These are phyloP conservation scores for Leucocoprinus birnbaumii DNA, from an alignment of 768 basidiomycete species.

Conservation along the genomic window DNA sequence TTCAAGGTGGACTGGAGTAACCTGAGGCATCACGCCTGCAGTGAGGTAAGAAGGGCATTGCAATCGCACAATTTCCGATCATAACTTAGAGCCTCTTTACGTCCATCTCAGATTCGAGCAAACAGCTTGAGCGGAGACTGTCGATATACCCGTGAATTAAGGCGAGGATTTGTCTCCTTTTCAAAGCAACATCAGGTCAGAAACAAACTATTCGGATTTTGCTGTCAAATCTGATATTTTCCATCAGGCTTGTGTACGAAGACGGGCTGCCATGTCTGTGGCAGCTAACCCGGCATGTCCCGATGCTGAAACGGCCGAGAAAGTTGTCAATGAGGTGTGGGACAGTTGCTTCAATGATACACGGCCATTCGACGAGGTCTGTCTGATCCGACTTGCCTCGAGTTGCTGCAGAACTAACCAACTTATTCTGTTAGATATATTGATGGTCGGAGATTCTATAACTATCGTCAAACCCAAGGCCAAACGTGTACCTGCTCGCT, in stretches of 20 bases:
- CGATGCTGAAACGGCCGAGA: constrained; percentile 72
- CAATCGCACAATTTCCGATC: not conserved
- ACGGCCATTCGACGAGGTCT: constrained; percentile 94
- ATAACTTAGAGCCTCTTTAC: not conserved
- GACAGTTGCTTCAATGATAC: constrained; percentile 96
- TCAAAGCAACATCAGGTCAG: constrained; percentile 92
- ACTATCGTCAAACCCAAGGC: not conserved
- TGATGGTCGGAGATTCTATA: not conserved
- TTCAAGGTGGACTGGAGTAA: constrained; percentile 94
- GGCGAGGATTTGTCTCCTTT: constrained; percentile 73
- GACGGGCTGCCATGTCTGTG: constrained; percentile 83
- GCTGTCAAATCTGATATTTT: constrained; percentile 3
- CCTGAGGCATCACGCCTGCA: constrained; percentile 92
- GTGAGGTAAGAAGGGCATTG: constrained; percentile 59
- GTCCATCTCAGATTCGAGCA: constrained; percentile 75
- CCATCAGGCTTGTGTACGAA: constrained; percentile 80
- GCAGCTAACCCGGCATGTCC: constrained; percentile 78
- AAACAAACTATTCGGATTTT: constrained; percentile 10
- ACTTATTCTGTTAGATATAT: constrained; percentile 1
- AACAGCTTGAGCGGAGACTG: constrained; percentile 95
- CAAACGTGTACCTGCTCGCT: too few relatives aligned
- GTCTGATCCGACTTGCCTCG: not conserved
- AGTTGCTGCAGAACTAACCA: not conserved
- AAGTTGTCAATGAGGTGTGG: constrained; percentile 95
- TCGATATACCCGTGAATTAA: constrained; percentile 76